Base-by-base conservation (phyloP, 495 filamentous ascomycete species). In the Aspergillus baeticus region DNA sequence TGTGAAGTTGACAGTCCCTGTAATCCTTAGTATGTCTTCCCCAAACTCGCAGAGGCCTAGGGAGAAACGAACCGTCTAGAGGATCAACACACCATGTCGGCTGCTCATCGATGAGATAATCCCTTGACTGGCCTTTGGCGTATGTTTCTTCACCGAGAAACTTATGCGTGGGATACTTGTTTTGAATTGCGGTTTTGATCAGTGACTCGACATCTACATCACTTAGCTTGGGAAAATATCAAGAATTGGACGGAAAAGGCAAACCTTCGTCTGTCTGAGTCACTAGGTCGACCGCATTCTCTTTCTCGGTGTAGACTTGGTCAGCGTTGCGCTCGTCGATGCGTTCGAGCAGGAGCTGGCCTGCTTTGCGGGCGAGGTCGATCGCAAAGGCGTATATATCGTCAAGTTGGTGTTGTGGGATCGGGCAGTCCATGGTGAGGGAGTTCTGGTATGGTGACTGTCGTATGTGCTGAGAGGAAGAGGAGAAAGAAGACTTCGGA, bases 91-190 rank as follows among this genome's bases (percentile, higher is more conserved):
- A 84, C 86, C 86, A 89, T 54, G 85, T 89, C 39, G 86, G 87
- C 14, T 71, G 65, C 37, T 76, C 69, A 43, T 73, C 69, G 58
- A 89, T 83, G 5, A 88, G 77, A 59, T 90, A 90, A 21, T 83
- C 72, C 61, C 81, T 78, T 23, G 73, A 76, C 39, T 69, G 55
- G 21, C 82, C 78, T 62, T 83, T 82, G 37, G 82, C 82, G 62
- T 90, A 89, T 23, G 77, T 77, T 66, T 89, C 86, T 71, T 90
- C 87, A 38, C 87, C 87, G 55, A 90, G 74, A 69, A 90, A 89
- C 61, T 82, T 77, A 69, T 88, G 87, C 3, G 69, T 52, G 13
- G 86, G 85, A 60, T 85, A 90, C 67, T 72, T 78, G 37, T 63
- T 58, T 10, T 70, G 54, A 33, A 90, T 82, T 15, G 78, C 68